phyloP scores from a whole-genome alignment of 2,329 filamentous ascomycete genomes.

The Ilyonectria mors-panacis region DNA sequence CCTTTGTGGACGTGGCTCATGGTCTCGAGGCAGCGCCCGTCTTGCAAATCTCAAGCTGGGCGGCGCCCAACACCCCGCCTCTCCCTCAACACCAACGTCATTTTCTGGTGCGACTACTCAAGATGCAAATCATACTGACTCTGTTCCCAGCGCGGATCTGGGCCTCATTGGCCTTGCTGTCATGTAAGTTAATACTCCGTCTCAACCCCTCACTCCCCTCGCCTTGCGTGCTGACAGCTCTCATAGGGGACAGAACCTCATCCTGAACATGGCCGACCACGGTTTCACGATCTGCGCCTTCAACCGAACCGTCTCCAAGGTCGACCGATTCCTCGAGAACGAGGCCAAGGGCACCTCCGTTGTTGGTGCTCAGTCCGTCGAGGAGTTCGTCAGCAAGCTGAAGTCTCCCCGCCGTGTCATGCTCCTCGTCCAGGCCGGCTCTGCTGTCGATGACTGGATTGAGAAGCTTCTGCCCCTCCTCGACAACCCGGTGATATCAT shows the following conservation, averaged over 20 bases:
- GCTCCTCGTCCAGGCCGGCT: constrained; percentile 98
- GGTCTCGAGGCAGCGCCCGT: constrained; percentile 73
- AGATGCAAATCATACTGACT: constrained; percentile 68
- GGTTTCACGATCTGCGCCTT: constrained; percentile 98
- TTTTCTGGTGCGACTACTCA: constrained; percentile 43
- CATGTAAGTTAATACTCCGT: constrained; percentile 71
- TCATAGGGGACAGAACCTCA: constrained; percentile 83
- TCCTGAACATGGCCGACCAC: constrained; percentile 90
- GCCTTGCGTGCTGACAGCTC: constrained; percentile 33
- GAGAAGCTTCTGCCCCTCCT: constrained; percentile 90
- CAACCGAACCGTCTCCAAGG: constrained; percentile 99
- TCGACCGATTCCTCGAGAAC: constrained; percentile 93
- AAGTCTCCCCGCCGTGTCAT: constrained; percentile 98
- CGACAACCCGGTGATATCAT: constrained; percentile 94
- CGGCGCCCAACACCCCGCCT: constrained; percentile 64
- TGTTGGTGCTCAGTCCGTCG: constrained; percentile 90
- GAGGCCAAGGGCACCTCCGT: constrained; percentile 97
- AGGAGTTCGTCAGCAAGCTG: constrained; percentile 97
- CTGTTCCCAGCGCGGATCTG: constrained; percentile 82
- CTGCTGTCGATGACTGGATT: constrained; percentile 99
- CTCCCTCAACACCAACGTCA: constrained; percentile 50
- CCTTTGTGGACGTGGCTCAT: constrained; percentile 56
- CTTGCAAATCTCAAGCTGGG: constrained; percentile 81
- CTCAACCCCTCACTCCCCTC: constrained; percentile 34
- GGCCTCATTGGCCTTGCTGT: constrained; percentile 94